Base-by-base conservation (phyloP, 345 rosid genomes). In the Psidium guajava region DNA sequence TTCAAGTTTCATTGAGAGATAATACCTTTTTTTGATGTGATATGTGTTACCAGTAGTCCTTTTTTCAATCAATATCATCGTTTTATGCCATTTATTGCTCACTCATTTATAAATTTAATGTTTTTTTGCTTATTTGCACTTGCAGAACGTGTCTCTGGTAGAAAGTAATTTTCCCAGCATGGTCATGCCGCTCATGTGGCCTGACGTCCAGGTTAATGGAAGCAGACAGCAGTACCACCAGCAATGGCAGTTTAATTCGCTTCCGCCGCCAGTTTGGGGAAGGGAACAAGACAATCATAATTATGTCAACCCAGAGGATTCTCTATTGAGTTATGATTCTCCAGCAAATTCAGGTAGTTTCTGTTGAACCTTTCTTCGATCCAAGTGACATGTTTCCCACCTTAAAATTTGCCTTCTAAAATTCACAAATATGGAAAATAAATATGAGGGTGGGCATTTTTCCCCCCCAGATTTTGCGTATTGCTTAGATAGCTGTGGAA, bases 221-320 rank as follows among this genome's bases (percentile, higher is more conserved):
- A 94, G 86, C 89, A 84, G 93, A 90, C 98, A 93, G 87, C 94
- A 91, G 15, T 93, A 84, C 88, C 94, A 89, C 58, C 98, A 91
- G 69, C 96, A 94, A 86, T 95, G 95, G 96, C 92, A 90, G 59
- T 82, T 84, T 55, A 95, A 94, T 73, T 90, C 91, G 25, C 84
- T 91, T 84, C 92, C 91, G 85, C 99, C 90, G 86, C 94, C 91
- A 6, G 85, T 88, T 86, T 96, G 96, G 98, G 94, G 90, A 86
- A 89, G 91, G 89, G 97, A 93, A 90, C 96, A 93, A 83, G 93
- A 92, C 57, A 82, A 84, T 88, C 90, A 86, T 73, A 91, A 90
- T 89, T 89, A 92, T 82, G 81, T 89, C 8, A 86, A 91, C 86
- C 89, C 93, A 0, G 96, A 94, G 88, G 89, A 88, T 91, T 95